Evolutionary conservation across 2,329 filamentous ascomycete genomes (phyloP).

Genomic region (Sporothrix luriei): DNA sequence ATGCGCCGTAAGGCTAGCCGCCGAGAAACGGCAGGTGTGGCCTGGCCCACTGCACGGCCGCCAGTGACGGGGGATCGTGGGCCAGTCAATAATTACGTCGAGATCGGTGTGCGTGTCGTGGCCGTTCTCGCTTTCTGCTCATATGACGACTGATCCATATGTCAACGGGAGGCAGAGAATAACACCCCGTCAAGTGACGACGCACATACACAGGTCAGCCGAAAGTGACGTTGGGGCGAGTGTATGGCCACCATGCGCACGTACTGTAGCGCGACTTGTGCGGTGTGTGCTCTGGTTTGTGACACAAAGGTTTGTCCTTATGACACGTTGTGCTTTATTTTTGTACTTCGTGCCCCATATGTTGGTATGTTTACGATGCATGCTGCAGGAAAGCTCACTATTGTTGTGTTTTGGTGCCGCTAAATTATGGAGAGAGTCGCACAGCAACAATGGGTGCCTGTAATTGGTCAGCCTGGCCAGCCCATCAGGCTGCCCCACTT

Average conservation of each 20-base stretch:
- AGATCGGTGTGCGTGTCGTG: neutral
- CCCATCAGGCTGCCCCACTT: neutral
- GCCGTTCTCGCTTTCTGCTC: too few relatives aligned
- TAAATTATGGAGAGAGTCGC: conserved; percentile 4
- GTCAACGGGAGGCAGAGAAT: neutral
- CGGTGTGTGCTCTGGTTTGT: neutral
- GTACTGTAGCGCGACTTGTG: neutral
- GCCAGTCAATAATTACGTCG: neutral
- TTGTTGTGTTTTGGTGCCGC: conserved; percentile 13
- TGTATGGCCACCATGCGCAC: neutral
- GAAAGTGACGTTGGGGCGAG: neutral
- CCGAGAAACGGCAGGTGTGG: conserved; percentile 15
- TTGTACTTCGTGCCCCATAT: neutral
- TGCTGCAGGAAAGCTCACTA: neutral
- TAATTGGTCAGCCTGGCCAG: conserved; percentile 7
- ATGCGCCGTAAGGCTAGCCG: conserved; percentile 25
- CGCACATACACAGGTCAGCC: neutral
- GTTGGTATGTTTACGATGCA: neutral
- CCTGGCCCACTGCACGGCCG: conserved; percentile 12
- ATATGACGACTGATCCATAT: neutral
- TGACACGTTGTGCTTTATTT: neutral
- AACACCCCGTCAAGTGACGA: too few relatives aligned
- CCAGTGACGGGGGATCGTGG: neutral
- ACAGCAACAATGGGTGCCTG: neutral
- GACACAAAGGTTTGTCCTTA: neutral